phyloP scores from a whole-genome alignment of 495 filamentous ascomycete genomes.

The Xylaria intraflava region DNA sequence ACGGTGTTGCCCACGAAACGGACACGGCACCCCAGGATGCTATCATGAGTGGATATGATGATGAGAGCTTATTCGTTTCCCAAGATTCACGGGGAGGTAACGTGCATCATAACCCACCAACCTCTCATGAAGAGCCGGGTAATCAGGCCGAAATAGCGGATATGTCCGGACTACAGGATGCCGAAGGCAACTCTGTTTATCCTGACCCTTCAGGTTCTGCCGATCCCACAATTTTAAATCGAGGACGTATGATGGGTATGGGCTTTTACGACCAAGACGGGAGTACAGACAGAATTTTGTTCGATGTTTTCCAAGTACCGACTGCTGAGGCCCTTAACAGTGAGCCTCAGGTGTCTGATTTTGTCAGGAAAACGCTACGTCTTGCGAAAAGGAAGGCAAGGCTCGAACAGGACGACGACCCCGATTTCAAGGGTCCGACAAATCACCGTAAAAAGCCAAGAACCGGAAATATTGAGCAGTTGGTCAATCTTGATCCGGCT shows the following conservation, averaged over 20 bases:
- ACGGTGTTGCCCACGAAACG: constrained; percentile 27
- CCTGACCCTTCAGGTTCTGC: constrained; percentile 39
- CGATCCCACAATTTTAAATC: constrained; percentile 37
- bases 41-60: constrained; percentile 27
- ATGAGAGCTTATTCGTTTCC: constrained; percentile 24
- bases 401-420: constrained; percentile 40
- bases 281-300: constrained; percentile 43
- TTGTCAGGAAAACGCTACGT: constrained; percentile 41
- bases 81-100: neutral
- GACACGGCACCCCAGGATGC: constrained; percentile 30
- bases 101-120: neutral
- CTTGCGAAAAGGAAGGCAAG: constrained; percentile 40
- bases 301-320: constrained; percentile 43
- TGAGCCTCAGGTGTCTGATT: constrained; percentile 40
- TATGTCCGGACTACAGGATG: constrained; percentile 16
- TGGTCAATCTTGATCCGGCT: constrained; percentile 30
- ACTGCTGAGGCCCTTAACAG: constrained; percentile 34
- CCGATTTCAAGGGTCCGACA: constrained; percentile 35
- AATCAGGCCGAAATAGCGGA: constrained; percentile 7
- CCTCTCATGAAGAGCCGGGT: constrained; percentile 2
- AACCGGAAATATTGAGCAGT: constrained; percentile 26
- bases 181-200: constrained; percentile 18
- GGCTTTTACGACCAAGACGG: constrained; percentile 51
- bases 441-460: constrained; percentile 35
- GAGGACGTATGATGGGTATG: constrained; percentile 47